These are phyloP conservation scores for Lenwebbia sp. DNA, from an alignment of 345 rosid genomes.

Conservation along the genomic window DNA sequence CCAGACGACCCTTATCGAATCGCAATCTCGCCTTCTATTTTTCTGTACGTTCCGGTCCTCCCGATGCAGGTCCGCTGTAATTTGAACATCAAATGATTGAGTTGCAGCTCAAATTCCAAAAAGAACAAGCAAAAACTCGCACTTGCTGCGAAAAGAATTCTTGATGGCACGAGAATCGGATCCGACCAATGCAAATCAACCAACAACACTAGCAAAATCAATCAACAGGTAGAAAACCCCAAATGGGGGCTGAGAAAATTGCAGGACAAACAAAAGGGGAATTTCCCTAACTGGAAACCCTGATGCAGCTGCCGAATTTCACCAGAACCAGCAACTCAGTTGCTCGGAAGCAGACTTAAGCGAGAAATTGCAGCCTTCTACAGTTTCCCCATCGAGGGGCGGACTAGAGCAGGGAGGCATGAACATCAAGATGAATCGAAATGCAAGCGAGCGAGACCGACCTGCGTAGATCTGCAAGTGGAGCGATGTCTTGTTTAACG, in stretches of 20 bases:
- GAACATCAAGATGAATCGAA: too few relatives aligned
- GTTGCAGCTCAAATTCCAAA: neutral
- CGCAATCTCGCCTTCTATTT: neutral
- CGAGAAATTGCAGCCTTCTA: too few relatives aligned
- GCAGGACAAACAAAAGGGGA: neutral
- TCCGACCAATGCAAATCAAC: neutral
- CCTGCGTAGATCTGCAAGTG: neutral
- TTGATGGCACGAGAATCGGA: neutral
- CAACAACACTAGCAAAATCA: neutral
- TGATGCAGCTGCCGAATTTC: too few relatives aligned
- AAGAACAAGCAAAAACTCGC: neutral
- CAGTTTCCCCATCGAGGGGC: too few relatives aligned
- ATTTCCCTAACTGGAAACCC: neutral
- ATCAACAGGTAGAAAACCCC: neutral
- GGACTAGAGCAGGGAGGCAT: too few relatives aligned
- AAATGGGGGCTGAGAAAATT: neutral
- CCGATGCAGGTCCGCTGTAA: neutral
- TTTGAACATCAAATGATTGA: neutral
- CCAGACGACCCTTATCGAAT: neutral
- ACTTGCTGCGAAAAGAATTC: neutral
- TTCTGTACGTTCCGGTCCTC: neutral
- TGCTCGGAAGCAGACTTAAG: too few relatives aligned
- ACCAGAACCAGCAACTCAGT: too few relatives aligned
- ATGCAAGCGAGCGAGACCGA: neutral
- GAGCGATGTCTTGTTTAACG: neutral